Base-by-base conservation (phyloP, 495 filamentous ascomycete genomes). In the Articulospora tetracladia region DNA sequence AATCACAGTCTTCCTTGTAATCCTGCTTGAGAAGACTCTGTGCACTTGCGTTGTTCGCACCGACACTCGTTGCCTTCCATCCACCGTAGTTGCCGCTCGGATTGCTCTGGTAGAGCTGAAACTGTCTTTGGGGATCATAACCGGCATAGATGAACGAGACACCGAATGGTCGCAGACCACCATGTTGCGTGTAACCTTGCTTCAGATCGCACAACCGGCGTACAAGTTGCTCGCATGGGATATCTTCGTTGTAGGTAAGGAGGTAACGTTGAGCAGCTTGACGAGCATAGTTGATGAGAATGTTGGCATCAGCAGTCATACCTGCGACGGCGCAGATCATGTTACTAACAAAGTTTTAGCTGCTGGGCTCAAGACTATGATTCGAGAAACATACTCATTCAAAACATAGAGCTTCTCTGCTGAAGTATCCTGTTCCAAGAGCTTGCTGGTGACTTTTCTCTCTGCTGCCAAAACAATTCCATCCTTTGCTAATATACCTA, bases 141-240 rank as follows among this genome's bases (percentile, higher is more conserved):
- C 94, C 94, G 52, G 94, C 94, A 73, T 99, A 99, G 82, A 99
- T 98, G 84, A 99, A 98, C 36, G 92, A 96, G 48, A 99, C 94
- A 75, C 94, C 94, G 68, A 99, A 99, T 23, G 94, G 94, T 63
- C 94, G 89, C 56, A 99, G 88, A 77, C 94, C 84, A 82, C 94
- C 94, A 74, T 97, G 95, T 74, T 99, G 94, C 64, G 94, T 99
- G 79, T 99, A 99, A 66, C 95, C 92, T 80, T 99, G 94, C 82
- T 99, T 99, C 63, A 97, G 81, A 77, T 99, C 94, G 76, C 95
- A 99, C 69, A 99, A 82, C 64, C 88, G 87, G 67, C 94, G 91
- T 56, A 99, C 94, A 30, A 99, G 91, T 77, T 98, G 94, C 73
- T 98, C 94, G 78, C 94, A 99, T 58, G 94, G 94, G 68, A 99